Base-by-base conservation (phyloP, 1,284 basidiomycete species). In the Neotropicomus parvogracilis region DNA sequence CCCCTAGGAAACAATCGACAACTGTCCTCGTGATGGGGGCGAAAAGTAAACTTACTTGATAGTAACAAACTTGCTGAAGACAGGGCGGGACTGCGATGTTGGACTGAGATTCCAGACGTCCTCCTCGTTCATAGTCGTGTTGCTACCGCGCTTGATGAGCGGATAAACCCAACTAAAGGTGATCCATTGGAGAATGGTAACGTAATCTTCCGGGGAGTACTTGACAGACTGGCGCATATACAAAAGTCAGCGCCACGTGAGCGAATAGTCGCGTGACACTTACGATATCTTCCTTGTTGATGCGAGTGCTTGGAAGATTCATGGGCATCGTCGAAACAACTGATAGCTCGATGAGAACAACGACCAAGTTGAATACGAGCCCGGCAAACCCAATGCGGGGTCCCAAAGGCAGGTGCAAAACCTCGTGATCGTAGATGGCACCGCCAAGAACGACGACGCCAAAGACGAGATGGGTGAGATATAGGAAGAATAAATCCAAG, bases 151-250 rank as follows among this genome's bases (percentile, higher is more conserved):
- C 35, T 61, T 59, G 59, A 88, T 75, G 37, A 87, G 70, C 0
- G 77, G 74, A 49, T 73, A 70, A 49, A 87, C 68, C 87, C 87
- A 88, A 21, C 64, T 65, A 63, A 88, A 88, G 1, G 80, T 79
- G n/a, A 80, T 58, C 81, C 85, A 86, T n/a, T 78, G 74, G 67
- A 75, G 75, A 9, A 88, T 70, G 0, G 77, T 77, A 24, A 80
- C 80, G 46, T 78, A 75, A 58, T 88, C 87, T 60, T 89, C 86
- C 1, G 77, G 78, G 5, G 73, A 68, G 55, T 77, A 56, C 33
- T 70, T 60, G 54, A 70, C 57, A 16, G 67, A 75, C 76, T 78
- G 40, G 32, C 3, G 37, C 28, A 44, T 46, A 48, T 28, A 45
- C 1, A 13, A 9, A 34, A 3, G 31, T 51, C 14, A 53, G 37